Evolutionary conservation across 306 rosid species (phyloP).

Genomic region (Glycine tomentella): DNA sequence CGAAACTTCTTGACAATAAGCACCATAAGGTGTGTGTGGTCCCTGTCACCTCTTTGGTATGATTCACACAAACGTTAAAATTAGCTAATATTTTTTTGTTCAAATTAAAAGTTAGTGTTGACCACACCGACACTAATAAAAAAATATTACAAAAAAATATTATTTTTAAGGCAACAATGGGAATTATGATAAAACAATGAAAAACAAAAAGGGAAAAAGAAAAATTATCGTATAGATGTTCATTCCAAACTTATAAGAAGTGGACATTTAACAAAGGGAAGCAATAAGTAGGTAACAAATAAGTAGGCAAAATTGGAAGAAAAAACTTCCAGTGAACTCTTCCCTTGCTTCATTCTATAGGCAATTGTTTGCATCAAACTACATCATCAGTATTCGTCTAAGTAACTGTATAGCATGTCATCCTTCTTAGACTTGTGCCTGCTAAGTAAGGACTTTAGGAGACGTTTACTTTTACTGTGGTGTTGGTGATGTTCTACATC

Average conservation of each 20-base stretch:
- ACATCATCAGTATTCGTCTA: constrained; percentile 73
- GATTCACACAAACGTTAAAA: too few relatives aligned
- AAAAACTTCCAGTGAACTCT: background rate
- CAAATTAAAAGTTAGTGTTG: too few relatives aligned
- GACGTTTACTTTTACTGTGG: constrained; percentile 82
- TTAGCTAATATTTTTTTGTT: too few relatives aligned
- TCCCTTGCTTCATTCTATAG: background rate
- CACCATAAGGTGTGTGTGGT: too few relatives aligned
- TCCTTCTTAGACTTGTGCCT: constrained; percentile 84
- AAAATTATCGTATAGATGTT: background rate
- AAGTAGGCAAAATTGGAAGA: background rate
- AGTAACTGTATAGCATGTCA: constrained; percentile 69
- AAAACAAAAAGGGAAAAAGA: too few relatives aligned
- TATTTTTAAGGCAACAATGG: too few relatives aligned
- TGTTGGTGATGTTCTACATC: constrained; percentile 51
- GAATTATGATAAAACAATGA: too few relatives aligned
- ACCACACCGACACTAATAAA: too few relatives aligned
- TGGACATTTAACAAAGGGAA: background rate
- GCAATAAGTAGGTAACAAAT: background rate
- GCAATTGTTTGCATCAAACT: background rate
- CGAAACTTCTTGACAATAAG: too few relatives aligned
- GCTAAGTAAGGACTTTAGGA: constrained; percentile 78
- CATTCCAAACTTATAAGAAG: background rate
- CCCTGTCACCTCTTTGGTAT: too few relatives aligned
- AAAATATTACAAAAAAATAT: too few relatives aligned